A percentile compares a stretch with the other conserved stretches of the same genome.
These are phyloP conservation scores for Lathyrus sativus DNA, from an alignment of 306 rosid genomes.

Conservation along the genomic window DNA sequence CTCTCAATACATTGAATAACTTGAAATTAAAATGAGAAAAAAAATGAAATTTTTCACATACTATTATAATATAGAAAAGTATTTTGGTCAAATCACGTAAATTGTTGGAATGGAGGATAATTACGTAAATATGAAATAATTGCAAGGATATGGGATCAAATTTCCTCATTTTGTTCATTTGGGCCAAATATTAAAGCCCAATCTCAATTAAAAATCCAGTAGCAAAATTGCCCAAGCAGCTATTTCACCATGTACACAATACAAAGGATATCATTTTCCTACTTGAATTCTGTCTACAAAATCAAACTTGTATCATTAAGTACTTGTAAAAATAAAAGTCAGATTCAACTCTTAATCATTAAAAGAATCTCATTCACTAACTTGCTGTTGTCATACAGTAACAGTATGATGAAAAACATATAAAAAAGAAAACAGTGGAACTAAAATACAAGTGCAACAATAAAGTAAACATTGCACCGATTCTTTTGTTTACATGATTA, in stretches of 20 bases:
- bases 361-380: constrained; percentile 37
- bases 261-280: background rate
- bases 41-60: too few relatives aligned
- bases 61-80: too few relatives aligned
- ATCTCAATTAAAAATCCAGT: background rate
- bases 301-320: too few relatives aligned
- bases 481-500: constrained; percentile 27
- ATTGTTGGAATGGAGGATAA: too few relatives aligned
- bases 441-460: constrained; percentile 10
- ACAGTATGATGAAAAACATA: constrained; percentile 17
- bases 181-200: background rate
- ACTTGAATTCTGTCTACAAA: too few relatives aligned
- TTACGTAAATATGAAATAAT: too few relatives aligned
- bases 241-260: background rate
- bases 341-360: constrained; percentile 35
- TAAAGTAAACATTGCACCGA: constrained; percentile 5
- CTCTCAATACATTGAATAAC: too few relatives aligned
- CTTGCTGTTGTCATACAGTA: constrained; percentile 15
- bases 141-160: too few relatives aligned
- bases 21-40: too few relatives aligned
- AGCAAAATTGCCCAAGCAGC: background rate
- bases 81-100: too few relatives aligned
- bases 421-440: background rate
- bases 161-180: background rate
- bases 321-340: constrained; percentile 14